Evolutionary conservation across 257 asterid genomes (phyloP).

Genomic region (Parsonsia alboflavescens): DNA sequence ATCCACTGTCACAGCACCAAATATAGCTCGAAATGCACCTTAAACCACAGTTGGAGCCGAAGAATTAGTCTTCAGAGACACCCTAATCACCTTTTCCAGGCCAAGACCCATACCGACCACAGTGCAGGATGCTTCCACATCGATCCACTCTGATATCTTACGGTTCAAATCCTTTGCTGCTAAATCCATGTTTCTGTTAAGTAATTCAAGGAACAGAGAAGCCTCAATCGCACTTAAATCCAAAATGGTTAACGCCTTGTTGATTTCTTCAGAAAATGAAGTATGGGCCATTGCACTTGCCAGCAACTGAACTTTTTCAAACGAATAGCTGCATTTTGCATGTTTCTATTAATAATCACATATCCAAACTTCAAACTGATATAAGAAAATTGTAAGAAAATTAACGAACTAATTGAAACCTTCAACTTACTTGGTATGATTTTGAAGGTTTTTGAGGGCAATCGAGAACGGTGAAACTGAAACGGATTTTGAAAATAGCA

Average conservation of each 20-base stretch:
- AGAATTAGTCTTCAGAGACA: constrained; percentile 48
- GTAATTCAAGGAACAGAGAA: constrained; percentile 32
- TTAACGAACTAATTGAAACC: background rate
- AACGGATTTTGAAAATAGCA: constrained; percentile 8
- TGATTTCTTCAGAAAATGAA: constrained; percentile 74
- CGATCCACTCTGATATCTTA: constrained; percentile 32
- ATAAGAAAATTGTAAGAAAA: background rate
- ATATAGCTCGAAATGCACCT: constrained; percentile 69
- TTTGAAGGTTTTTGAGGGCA: constrained; percentile 55
- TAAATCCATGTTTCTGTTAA: constrained; percentile 40
- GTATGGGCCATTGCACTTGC: constrained; percentile 75
- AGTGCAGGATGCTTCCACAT: constrained; percentile 52
- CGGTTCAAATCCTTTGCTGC: constrained; percentile 52
- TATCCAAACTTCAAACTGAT: background rate
- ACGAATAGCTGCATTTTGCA: constrained; percentile 47
- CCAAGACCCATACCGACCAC: constrained; percentile 49
- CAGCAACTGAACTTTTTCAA: constrained; percentile 43
- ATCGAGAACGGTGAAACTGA: constrained; percentile 48
- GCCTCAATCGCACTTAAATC: constrained; percentile 50
- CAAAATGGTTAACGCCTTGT: constrained; percentile 59
- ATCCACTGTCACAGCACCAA: constrained; percentile 71
- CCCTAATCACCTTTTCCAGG: constrained; percentile 61
- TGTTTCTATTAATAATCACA: background rate
- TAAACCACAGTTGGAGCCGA: constrained; percentile 62
- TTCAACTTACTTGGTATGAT: constrained; percentile 43